These are phyloP conservation scores for Penicillium occitanis DNA, from an alignment of 2,329 filamentous ascomycete genomes.

Conservation along the genomic window DNA sequence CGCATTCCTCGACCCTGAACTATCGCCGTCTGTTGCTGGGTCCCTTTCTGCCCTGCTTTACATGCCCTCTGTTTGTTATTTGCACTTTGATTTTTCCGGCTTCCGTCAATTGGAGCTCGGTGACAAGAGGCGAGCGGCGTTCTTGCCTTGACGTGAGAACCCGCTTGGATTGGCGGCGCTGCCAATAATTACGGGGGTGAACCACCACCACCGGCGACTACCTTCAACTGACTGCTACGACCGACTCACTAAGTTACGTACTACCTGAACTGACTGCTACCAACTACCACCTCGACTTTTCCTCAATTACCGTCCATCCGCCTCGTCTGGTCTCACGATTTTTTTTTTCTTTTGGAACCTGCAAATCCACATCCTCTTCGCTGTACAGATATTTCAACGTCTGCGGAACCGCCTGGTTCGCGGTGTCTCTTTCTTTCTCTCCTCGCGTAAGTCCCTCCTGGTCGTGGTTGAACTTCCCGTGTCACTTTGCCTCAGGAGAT, in stretches of 20 bases:
- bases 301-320: conserved; percentile 6
- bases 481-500: conserved; percentile 15
- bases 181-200: conserved; percentile 15
- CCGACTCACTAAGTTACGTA: conserved; percentile 2
- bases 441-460: conserved; percentile 15
- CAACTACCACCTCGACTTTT: conserved; percentile 13
- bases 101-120: not conserved
- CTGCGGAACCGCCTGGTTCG: conserved; percentile 20
- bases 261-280: not conserved
- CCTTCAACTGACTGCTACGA: not conserved
- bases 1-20: conserved; percentile 8
- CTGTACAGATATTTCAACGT: conserved; percentile 14
- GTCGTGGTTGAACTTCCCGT: not conserved
- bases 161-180: conserved; percentile 18
- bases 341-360: not conserved
- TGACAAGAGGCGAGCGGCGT: conserved; percentile 19
- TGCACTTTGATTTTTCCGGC: not conserved
- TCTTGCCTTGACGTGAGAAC: conserved; percentile 12
- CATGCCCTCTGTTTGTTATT: not conserved
- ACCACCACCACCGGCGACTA: conserved; percentile 13
- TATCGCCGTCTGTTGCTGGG: conserved; percentile 1
- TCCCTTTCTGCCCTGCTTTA: not conserved
- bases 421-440: conserved; percentile 15
- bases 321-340: not conserved
- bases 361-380: not conserved